Base-by-base conservation (phyloP, 805 yeast genomes). In the Tanozyma kutaoensis region DNA sequence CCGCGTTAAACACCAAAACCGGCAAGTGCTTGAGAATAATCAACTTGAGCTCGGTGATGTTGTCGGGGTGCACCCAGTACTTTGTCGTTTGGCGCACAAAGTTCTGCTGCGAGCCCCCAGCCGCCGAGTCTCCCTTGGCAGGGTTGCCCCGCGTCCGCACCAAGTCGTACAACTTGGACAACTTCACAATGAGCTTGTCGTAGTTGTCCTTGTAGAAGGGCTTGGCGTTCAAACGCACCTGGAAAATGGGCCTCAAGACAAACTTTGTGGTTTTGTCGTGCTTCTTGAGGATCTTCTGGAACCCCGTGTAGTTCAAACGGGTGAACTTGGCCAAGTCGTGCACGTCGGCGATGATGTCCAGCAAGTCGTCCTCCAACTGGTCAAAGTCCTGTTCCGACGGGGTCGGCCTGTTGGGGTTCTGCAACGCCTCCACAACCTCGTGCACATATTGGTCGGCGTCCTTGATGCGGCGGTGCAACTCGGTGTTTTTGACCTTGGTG, bases 41-140 rank as follows among this genome's bases (percentile, higher is more conserved):
- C 46, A 91, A 70, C 59, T 91, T 91, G 52, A 91, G 69, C 60
- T 91, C 97, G 11, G 97, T 91, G 49, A 91, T 85, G 52, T 91
- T 88, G 54, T 91, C 97, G 3, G 96, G 95, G 47, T 91, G 98
- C 18, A 91, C 97, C 99, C 99, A 91, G 57, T 91, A 91, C 50
- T 91, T 91, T 6, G 98, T 91, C 13, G 98, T 91, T 57, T 91
- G 98, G 55, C 98, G 78, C 24, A 91, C 97, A 45, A 91, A 91
- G 59, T 91, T 91, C 54, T 91, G 98, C 64, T 86, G 96, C 23
- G 78, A 68, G 24, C 98, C 98, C 46, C 98, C 98, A n/a, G 98
- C 96, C 4, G 96, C 51, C 4, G 95, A 75, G 55, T 91, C 98
- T 37, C 97, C 97, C 44, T 72, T 69, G 22, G 84, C 81, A 10